Base-by-base conservation (phyloP, 176 grass and related monocot genomes). In the Paspalum vaginatum region DNA sequence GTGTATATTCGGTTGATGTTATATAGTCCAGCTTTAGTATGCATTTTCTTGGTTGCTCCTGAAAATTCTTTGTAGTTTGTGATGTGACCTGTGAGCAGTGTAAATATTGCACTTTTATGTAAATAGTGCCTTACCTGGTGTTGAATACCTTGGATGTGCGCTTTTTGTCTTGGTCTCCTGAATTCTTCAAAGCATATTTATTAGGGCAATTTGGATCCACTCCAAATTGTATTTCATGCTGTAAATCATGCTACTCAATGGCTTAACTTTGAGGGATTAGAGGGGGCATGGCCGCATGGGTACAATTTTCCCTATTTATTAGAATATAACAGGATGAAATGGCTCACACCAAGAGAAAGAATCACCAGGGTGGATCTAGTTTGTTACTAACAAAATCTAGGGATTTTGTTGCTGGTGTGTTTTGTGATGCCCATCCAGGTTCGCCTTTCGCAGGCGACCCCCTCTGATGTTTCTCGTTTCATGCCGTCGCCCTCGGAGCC, bases 41-140 rank as follows among this genome's bases (percentile, higher is more conserved):
- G 16, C 4, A 56, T 81, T 72, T 85, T 81, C 11, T 66, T 85
- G 13, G 41, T 50, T 65, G 21, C 72, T 66, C 20, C 71, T 85
- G 72, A 69, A 84, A 20, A 85, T 85, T 89, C 75, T 72, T 79
- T 89, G 49, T 79, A 79, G 62, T 53, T 68, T 67, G 64, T 77
- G 54, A 9, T 81, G 24, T 85, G 76, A 75, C 76, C 16, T 76
- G 24, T 85, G 76, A 75, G 70, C 79, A 47, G 48, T 89, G 87
- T 89, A 85, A 76, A 85, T 80, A 81, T 71, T 81, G 65, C 14
- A 76, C 8, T 11, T 85, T n/a, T n/a, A n/a, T n/a, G n/a, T n/a
- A n/a, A n/a, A n/a, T n/a, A n/a, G n/a, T n/a, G n/a, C n/a, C n/a
- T n/a, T 84, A 61, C 53, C 54, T 75, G 9, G 9, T 74, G 39